phyloP scores from a whole-genome alignment of 768 basidiomycete genomes.

The Termitomyces sp. region DNA sequence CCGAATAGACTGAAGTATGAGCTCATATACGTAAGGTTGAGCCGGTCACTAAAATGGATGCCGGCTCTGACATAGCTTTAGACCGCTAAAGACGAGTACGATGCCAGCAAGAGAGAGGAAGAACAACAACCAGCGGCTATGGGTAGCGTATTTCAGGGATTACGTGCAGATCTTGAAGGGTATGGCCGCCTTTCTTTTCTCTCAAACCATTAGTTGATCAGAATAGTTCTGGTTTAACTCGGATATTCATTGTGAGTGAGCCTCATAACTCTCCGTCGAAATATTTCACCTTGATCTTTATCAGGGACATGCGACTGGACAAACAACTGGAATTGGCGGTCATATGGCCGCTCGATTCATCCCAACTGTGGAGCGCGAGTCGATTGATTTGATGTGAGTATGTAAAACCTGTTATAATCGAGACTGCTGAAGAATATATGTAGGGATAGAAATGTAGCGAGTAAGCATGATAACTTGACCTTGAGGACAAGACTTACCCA shows the following conservation, averaged over 20 bases:
- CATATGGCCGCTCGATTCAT: constrained; percentile 80
- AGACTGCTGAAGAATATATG: neutral
- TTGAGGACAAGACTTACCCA: constrained; percentile 2
- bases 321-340: constrained; percentile 79
- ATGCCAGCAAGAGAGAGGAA: constrained; percentile 66
- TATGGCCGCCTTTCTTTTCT: constrained; percentile 21
- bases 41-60: neutral
- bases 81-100: constrained; percentile 82
- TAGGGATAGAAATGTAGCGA: constrained; percentile 77
- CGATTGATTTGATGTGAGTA: constrained; percentile 78
- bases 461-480: constrained; percentile 31
- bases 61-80: constrained; percentile 19
- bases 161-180: constrained; percentile 85
- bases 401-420: neutral
- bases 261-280: neutral
- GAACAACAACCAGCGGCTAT: constrained; percentile 49
- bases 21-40: constrained; percentile 72
- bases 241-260: constrained; percentile 74
- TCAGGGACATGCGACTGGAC: constrained; percentile 85
- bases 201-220: neutral
- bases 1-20: constrained; percentile 71
- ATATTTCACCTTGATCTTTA: neutral
- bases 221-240: constrained; percentile 55
- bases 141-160: constrained; percentile 81
- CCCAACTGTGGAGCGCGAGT: constrained; percentile 93